Evolutionary conservation across 371 early-diverging fungal genomes (phyloP).

Genomic region (Actinomortierella wolfii): DNA sequence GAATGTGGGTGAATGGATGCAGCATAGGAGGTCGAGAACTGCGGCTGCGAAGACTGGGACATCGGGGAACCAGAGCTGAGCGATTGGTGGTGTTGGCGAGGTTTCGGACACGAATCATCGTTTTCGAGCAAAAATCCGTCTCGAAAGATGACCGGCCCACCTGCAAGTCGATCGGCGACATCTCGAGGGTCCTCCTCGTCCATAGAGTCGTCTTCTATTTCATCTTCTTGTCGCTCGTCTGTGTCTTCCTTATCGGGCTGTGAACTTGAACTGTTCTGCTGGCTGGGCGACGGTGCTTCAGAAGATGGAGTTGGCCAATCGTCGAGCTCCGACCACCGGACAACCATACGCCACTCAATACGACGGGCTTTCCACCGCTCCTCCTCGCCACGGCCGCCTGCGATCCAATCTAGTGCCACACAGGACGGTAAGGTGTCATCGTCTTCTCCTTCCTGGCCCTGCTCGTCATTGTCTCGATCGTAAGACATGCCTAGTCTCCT

Average conservation of each 20-base stretch:
- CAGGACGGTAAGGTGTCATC: slow-evolving; percentile 37
- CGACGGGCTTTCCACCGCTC: slow-evolving; percentile 41
- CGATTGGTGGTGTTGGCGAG: too few species aligned
- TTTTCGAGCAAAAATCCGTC: slow-evolving; percentile 43
- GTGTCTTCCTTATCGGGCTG: not conserved
- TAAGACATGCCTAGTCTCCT: too few species aligned
- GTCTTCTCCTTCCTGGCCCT: slow-evolving; percentile 6
- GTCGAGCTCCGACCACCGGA: slow-evolving; percentile 44
- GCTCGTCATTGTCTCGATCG: too few species aligned
- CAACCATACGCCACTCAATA: slow-evolving; percentile 36
- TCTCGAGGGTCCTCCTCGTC: slow-evolving; percentile 46
- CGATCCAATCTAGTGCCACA: slow-evolving; percentile 43
- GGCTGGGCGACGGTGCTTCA: not conserved
- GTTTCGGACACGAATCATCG: slow-evolving; percentile 16
- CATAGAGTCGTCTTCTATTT: slow-evolving; percentile 30
- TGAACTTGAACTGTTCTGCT: not conserved
- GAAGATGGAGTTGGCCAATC: not conserved
- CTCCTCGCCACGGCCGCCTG: slow-evolving; percentile 43
- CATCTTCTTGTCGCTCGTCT: slow-evolving; percentile 4
- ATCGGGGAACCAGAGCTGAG: too few species aligned
- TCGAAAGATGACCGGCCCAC: slow-evolving; percentile 40
- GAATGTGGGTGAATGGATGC: slow-evolving; percentile 41
- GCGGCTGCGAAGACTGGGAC: not conserved
- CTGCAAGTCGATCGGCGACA: slow-evolving; percentile 33
- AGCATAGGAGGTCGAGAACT: slow-evolving; percentile 42